Conservation (phyloP, 2,329 filamentous ascomycete genomes). For the Daldinia sp. region DNA sequence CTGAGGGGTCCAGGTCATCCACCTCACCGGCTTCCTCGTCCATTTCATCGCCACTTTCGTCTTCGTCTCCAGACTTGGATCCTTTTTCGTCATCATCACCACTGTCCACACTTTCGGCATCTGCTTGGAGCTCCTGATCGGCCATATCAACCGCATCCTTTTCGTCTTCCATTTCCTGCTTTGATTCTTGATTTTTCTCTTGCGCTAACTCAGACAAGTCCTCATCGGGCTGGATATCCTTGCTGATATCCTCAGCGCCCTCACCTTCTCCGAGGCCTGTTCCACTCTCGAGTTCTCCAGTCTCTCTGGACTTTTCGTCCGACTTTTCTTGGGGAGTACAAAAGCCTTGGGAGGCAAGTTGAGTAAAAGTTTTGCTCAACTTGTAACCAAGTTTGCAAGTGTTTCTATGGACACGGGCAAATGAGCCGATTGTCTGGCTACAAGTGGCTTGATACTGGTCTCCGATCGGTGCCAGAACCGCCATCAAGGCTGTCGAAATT, state of each 20-base stretch:
- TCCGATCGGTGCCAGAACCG: constrained; percentile 76
- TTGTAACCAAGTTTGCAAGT: constrained; percentile 80
- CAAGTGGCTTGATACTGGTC: constrained; percentile 77
- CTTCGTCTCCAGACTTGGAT: constrained; percentile 71
- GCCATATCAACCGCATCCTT: constrained; percentile 93
- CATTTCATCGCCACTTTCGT: constrained; percentile 78
- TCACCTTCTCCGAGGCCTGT: constrained; percentile 96
- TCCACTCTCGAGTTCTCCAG: constrained; percentile 86
- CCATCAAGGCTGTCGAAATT: constrained; percentile 68
- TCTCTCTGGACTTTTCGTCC: constrained; percentile 74
- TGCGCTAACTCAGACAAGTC: constrained; percentile 92
- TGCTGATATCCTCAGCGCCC: constrained; percentile 96
- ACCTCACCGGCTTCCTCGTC: constrained; percentile 93
- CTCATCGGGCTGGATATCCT: constrained; percentile 94
- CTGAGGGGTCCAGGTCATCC: constrained; percentile 87
- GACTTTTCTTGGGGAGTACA: constrained; percentile 88
- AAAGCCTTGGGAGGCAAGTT: constrained; percentile 87
- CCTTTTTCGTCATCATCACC: constrained; percentile 71
- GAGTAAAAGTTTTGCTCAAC: constrained; percentile 80
- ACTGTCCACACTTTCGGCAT: constrained; percentile 75
- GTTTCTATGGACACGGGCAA: constrained; percentile 74
- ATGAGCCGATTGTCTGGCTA: constrained; percentile 67
- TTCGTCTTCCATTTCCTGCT: constrained; percentile 78
- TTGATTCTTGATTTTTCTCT: constrained; percentile 76
- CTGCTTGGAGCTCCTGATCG: constrained; percentile 89